These are phyloP conservation scores for Phaffomyces thermotolerans DNA, from an alignment of 805 yeast genomes.

Conservation along the genomic window DNA sequence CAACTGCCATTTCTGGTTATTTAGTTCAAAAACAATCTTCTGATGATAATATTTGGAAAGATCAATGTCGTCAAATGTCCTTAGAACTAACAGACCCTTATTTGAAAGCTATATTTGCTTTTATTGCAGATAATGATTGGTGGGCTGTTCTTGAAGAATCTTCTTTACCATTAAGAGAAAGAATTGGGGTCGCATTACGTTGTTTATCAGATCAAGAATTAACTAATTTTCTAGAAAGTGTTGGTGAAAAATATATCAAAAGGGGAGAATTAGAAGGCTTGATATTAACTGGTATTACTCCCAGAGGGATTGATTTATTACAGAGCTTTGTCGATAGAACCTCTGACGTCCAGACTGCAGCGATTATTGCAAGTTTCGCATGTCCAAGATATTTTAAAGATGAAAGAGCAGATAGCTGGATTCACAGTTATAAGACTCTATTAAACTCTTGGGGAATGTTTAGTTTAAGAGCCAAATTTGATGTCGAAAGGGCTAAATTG, in stretches of 20 bases:
- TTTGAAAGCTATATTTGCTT: constrained; percentile 86
- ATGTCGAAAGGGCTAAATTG: constrained; percentile 64
- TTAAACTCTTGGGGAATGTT: constrained; percentile 79
- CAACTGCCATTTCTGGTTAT: constrained; percentile 92
- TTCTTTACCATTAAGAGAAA: constrained; percentile 78
- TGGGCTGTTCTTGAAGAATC: constrained; percentile 90
- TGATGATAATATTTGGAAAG: constrained; percentile 64
- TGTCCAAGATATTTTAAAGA: constrained; percentile 79
- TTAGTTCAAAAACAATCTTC: constrained; percentile 51
- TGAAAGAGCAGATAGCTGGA: constrained; percentile 71
- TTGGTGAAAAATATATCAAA: constrained; percentile 62
- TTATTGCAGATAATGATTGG: constrained; percentile 92
- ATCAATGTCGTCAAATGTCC: constrained; percentile 82
- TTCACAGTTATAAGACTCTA: constrained; percentile 55
- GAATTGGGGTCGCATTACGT: constrained; percentile 85
- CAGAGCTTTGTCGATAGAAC: constrained; percentile 87
- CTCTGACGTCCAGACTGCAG: constrained; percentile 87
- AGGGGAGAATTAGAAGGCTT: constrained; percentile 89
- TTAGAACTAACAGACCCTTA: constrained; percentile 88
- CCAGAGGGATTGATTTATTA: constrained; percentile 68
- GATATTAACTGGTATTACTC: constrained; percentile 86
- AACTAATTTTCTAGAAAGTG: constrained; percentile 58
- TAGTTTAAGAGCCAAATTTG: constrained; percentile 75
- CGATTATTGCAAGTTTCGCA: constrained; percentile 71
- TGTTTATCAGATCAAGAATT: constrained; percentile 77